Conservation (phyloP, 345 rosid species). For the Salix caprea region DNA sequence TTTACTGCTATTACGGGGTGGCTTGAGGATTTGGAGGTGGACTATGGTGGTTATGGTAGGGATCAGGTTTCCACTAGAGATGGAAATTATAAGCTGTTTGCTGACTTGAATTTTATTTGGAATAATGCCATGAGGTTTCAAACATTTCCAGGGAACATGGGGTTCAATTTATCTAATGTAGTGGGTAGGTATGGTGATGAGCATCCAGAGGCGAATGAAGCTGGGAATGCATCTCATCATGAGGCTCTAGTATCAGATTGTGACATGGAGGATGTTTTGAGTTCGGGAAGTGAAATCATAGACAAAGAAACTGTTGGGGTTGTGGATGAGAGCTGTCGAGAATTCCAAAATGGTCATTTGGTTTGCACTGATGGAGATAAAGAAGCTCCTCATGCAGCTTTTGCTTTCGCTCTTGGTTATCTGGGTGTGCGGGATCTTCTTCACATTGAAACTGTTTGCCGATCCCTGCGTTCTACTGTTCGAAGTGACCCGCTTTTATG, state of each 20-base stretch:
- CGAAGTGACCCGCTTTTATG: constrained; percentile 65
- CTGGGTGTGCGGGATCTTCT: constrained; percentile 76
- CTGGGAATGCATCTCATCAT: constrained; percentile 17
- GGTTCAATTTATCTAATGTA: constrained; percentile 20
- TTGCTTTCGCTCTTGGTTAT: constrained; percentile 53
- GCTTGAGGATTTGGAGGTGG: constrained; percentile 85
- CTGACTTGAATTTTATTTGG: constrained; percentile 73
- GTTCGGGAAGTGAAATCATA: constrained; percentile 19
- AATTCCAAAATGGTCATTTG: constrained; percentile 18
- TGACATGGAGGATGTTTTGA: constrained; percentile 34
- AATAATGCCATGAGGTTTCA: constrained; percentile 70
- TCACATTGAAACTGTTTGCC: constrained; percentile 60
- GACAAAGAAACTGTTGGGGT: neutral
- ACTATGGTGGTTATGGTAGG: constrained; percentile 40
- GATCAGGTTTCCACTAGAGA: constrained; percentile 39
- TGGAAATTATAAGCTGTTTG: constrained; percentile 60
- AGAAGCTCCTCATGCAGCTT: constrained; percentile 51
- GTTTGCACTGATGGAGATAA: constrained; percentile 26
- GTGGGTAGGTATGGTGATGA: constrained; percentile 32
- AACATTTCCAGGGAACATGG: constrained; percentile 40
- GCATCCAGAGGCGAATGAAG: constrained; percentile 23
- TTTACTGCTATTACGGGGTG: constrained; percentile 78
- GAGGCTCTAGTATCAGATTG: constrained; percentile 24
- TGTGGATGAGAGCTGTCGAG: constrained; percentile 23
- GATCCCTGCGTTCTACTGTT: constrained; percentile 45